These are phyloP conservation scores for Aspergillus caelatus DNA, from an alignment of 2,329 filamentous ascomycete species.

Conservation along the genomic window DNA sequence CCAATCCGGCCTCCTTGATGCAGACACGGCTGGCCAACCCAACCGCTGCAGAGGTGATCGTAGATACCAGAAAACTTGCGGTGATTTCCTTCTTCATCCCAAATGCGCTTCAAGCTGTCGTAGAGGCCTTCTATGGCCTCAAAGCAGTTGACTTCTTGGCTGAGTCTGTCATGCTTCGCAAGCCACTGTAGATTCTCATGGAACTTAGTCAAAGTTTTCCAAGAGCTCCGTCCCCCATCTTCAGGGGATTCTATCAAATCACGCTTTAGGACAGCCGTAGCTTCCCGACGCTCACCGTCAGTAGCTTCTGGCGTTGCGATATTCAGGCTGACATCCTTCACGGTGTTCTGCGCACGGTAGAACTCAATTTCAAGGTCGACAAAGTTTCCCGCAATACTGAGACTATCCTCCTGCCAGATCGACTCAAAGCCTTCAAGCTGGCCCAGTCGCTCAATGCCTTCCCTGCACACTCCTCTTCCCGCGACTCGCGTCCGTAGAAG, in stretches of 20 bases:
- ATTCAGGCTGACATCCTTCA: constrained; percentile 47
- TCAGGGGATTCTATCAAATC: constrained; percentile 39
- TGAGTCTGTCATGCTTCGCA: constrained; percentile 47
- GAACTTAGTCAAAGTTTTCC: constrained; percentile 44
- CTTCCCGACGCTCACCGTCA: constrained; percentile 46
- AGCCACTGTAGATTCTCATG: constrained; percentile 48
- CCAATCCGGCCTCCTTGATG: constrained; percentile 44
- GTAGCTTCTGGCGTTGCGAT: constrained; percentile 45
- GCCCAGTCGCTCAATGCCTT: constrained; percentile 46
- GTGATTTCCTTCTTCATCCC: constrained; percentile 44
- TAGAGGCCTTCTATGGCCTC: constrained; percentile 49
- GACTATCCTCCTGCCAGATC: constrained; percentile 50
- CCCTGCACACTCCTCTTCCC: constrained; percentile 47
- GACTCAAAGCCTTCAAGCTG: constrained; percentile 49
- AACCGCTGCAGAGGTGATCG: constrained; percentile 45
- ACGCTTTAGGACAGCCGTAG: constrained; percentile 46
- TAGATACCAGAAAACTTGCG: constrained; percentile 33
- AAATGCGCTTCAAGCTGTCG: constrained; percentile 45
- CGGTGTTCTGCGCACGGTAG: constrained; percentile 40
- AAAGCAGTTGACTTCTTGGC: constrained; percentile 50
- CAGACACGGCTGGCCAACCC: constrained; percentile 45
- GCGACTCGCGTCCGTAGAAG: constrained; percentile 43
- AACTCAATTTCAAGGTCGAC: constrained; percentile 53
- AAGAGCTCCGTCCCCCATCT: constrained; percentile 35
- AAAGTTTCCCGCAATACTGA: constrained; percentile 50